Evolutionary conservation across 495 filamentous ascomycete genomes (phyloP), one percentile per base, ranked within the genome.

Genomic region (Trichoderma virens): DNA sequence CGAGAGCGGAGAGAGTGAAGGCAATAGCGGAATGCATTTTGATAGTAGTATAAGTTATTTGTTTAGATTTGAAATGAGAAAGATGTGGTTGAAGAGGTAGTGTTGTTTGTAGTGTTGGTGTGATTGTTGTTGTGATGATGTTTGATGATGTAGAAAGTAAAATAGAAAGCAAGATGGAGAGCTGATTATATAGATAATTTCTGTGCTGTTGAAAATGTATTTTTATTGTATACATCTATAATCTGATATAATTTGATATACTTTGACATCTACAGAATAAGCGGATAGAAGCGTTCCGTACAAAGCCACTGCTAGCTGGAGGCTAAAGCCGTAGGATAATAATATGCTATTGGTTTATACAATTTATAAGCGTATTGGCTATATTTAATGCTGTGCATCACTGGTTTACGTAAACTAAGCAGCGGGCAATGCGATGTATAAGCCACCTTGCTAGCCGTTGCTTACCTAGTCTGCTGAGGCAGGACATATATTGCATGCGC

Each of bases 381-480:
- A 51, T 51, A 51, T 51, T 51, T 20, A 51, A 20, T 51, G 7
- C 3, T 20, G 20, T 51, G 45, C 23, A 51, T 27, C 23, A 51
- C 45, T 20, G 45, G 3, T 25, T 20, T 51, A 51, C 45, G n/a
- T 51, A 20, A 51, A 51, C n/a, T 20, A 20, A 51, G 16, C n/a
- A 51, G 38, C 11, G 0, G 4, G 20, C 8, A 51, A n/a, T n/a
- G n/a, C n/a, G n/a, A n/a, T n/a, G n/a, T n/a, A n/a, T n/a, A n/a
- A 25, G 45, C 45, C 45, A 51, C 45, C 16, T 51, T 16, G 45
- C 45, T 51, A 41, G 38, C 18, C 18, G 45, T 51, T 25, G 45
- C 45, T 51, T 51, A 51, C 45, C n/a, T n/a, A n/a, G n/a, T n/a
- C n/a, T n/a, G 45, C 45, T 25, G 45, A 51, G 45, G 45, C 45